phyloP scores from a whole-genome alignment of 306 rosid genomes.

The Sechiopsis laciniata region DNA sequence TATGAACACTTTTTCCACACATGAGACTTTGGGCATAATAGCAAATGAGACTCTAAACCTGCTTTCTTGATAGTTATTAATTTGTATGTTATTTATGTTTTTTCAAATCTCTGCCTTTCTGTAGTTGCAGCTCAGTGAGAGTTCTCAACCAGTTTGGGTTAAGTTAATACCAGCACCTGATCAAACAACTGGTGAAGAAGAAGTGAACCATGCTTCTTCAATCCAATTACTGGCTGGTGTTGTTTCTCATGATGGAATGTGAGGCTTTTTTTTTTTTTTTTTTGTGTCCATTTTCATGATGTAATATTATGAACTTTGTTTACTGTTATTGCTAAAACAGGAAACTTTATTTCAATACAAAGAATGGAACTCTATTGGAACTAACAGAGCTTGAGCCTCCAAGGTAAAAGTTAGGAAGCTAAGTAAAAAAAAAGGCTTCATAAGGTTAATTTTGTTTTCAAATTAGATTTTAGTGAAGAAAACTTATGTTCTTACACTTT shows the following conservation, averaged over 20 bases:
- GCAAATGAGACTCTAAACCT: not conserved
- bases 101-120: slow-evolving; percentile 8
- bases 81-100: too few species aligned
- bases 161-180: slow-evolving; percentile 38
- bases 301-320: slow-evolving; percentile 15
- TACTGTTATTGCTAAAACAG: slow-evolving; percentile 33
- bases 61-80: not conserved
- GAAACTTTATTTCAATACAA: slow-evolving; percentile 72
- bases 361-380: slow-evolving; percentile 59
- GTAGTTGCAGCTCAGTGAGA: slow-evolving; percentile 72
- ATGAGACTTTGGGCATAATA: not conserved
- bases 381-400: slow-evolving; percentile 53
- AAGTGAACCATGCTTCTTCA: slow-evolving; percentile 33
- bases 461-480: slow-evolving; percentile 29
- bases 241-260: slow-evolving; percentile 62
- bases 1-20: not conserved
- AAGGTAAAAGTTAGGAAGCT: slow-evolving; percentile 41
- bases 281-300: not conserved
- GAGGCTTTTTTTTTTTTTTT: slow-evolving; percentile 30
- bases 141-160: slow-evolving; percentile 65
- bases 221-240: slow-evolving; percentile 48
- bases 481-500: slow-evolving; percentile 37
- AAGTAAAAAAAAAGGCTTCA: not conserved
- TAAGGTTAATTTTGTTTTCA: not conserved
- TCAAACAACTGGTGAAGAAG: slow-evolving; percentile 41